phyloP scores from a whole-genome alignment of 768 basidiomycete genomes.

The Auricularia sp. region DNA sequence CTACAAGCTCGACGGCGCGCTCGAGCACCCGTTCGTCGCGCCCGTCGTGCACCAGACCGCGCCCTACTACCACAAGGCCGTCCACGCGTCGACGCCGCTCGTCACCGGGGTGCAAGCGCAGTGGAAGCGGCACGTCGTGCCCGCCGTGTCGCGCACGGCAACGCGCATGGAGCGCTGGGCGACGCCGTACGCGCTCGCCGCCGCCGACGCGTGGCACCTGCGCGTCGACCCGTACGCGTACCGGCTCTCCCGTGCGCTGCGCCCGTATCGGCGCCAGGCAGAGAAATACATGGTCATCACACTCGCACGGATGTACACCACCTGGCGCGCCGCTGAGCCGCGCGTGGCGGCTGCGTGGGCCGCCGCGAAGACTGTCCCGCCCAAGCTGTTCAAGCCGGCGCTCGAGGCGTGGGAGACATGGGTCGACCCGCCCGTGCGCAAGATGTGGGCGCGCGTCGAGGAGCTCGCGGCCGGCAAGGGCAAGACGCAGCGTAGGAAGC shows the following conservation, averaged over 20 bases:
- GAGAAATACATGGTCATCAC: not conserved
- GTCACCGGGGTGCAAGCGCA: not conserved
- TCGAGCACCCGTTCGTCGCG: not conserved
- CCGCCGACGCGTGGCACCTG: not conserved
- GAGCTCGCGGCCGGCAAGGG: not conserved
- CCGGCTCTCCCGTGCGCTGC: not conserved
- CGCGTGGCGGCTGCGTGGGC: not conserved
- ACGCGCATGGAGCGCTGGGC: not conserved
- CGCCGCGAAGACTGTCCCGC: not conserved
- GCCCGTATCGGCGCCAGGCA: not conserved
- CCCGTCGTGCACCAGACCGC: not conserved
- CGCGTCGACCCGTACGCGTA: not conserved
- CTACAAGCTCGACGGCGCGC: not conserved
- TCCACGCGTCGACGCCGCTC: not conserved
- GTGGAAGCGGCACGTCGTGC: not conserved
- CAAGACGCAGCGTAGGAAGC: not conserved
- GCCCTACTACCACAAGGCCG: not conserved
- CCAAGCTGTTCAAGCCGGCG: not conserved
- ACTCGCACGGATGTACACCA: not conserved
- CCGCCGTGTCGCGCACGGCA: not conserved
- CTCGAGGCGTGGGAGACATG: not conserved
- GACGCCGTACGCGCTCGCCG: not conserved
- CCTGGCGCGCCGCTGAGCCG: not conserved
- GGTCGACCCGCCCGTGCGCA: not conserved
- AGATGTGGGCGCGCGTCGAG: not conserved